Conservation (phyloP, 2,329 filamentous ascomycete genomes). For the Fusarium fujikuroi region DNA sequence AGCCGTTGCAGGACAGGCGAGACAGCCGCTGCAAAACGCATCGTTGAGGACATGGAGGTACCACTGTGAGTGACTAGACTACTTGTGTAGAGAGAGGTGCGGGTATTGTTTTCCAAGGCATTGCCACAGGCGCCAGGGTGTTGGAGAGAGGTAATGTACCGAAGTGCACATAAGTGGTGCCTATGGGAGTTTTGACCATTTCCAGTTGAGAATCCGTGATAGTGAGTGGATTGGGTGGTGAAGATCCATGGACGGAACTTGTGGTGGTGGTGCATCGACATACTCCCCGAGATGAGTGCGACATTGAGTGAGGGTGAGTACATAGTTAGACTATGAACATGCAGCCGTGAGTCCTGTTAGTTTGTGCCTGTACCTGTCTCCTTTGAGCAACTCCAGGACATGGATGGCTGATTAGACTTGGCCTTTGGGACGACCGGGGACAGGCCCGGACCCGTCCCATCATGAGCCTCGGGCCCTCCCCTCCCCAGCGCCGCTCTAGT, state of each 20-base stretch:
- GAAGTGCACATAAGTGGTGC: constrained; percentile 13
- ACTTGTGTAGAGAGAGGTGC: background rate
- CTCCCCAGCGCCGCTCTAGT: constrained; percentile 23
- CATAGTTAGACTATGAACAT: background rate
- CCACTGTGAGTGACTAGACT: background rate
- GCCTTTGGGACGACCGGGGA: background rate
- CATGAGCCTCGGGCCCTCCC: constrained; percentile 28
- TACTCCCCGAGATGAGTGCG: constrained; percentile 8
- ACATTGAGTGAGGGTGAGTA: background rate
- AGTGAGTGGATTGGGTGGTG: constrained; percentile 19
- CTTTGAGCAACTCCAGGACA: background rate
- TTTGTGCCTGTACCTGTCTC: background rate
- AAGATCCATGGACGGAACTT: constrained; percentile 20
- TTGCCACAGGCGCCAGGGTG: constrained; percentile 2
- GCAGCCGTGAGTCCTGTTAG: background rate
- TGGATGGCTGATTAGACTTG: constrained; percentile 21
- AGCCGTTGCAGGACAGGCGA: constrained; percentile 18
- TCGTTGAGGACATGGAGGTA: background rate
- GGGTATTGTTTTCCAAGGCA: constrained; percentile 27
- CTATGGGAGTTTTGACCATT: constrained; percentile 16
- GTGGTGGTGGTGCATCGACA: background rate
- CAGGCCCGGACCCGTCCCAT: constrained; percentile 6
- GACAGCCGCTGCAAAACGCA: constrained; percentile 29
- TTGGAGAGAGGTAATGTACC: background rate
- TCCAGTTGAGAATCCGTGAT: constrained; percentile 9